Base-by-base conservation (phyloP, 306 rosid genomes). In the Cucurbita ficifolia region DNA sequence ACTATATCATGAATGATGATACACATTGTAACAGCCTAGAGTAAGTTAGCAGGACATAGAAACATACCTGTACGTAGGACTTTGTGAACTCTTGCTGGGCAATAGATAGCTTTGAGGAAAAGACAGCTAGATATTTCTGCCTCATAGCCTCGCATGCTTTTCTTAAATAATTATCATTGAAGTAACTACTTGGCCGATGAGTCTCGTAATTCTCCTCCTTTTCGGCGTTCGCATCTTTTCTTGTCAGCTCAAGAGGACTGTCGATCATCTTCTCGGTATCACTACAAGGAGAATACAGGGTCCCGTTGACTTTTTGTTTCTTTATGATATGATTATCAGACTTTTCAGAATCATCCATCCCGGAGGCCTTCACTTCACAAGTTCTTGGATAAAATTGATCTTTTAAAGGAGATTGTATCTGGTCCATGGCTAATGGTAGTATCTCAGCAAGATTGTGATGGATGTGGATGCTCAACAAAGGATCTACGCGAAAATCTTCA, bases 401-500 rank as follows among this genome's bases (percentile, higher is more conserved):
- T 38, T 82, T 76, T 75, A 84, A 80, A 33, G 83, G 79, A 52
- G 73, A 75, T 67, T 35, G 72, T 42, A 78, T 16, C 77, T 71
- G 63, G 76, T 83, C 85, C 52, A 80, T 62, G 75, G 78, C 82
- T 70, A 59, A 82, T 38, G 97, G 87, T 5, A 86, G 89, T 74
- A 86, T 87, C 78, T 94, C 97, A 22, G 89, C 84, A 79, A 94
- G 91, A 85, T 94, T 94, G 79, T 91, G 91, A 85, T 87, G 89
- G 79, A 87, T 88, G 85, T 89, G 99, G 45, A 94, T 86, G 77
- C 83, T 86, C 83, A 94, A 75, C 82, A 94, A 83, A 70, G 95
- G 97, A 76, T 94, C 99, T 78, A 94, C 40, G 76, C 95, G 97
- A 76, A 94, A 94, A 83, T 94, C 97, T 80, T 87, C 95, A 1